Evolutionary conservation across 1,284 basidiomycete species (phyloP), one percentile per base, ranked within the genome.

Genomic region (Porodaedalea pini): DNA sequence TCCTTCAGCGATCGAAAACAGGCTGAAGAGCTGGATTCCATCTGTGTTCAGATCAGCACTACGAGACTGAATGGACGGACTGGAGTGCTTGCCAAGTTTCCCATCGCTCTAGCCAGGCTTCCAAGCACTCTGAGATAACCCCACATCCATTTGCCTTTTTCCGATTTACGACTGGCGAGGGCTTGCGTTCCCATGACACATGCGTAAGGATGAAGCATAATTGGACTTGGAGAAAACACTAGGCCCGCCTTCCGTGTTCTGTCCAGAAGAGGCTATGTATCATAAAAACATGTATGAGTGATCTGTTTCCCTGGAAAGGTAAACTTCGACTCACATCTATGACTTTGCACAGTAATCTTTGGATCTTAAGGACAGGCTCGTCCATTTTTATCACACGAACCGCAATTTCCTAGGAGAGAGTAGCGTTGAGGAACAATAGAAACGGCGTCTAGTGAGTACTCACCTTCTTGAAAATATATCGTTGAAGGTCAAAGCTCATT

Each of bases 401-500:
- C 59, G 84, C 73, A 32, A 88, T 75, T 61, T 78, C 80, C 85
- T 90, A 59, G 27, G 31, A 40, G 6, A 52, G 29, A 19, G 36
- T 45, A 31, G 34, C 17, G 21, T 54, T 19, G 48, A 32, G 51
- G 39, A 32, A 44, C 17, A 32, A 58, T 31, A 21, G 21, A 17
- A 21, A 32, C 37, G 45, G 37, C 4, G 39, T 29, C n/a, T 41
- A 31, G 44, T 43, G 4, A 32, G 47, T 36, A 29, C 66, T 21
- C 32, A 85, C 91, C 79, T 99, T 99, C 63, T 90, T 84, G 69
- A 95, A 88, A 65, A 96, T 82, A 69, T 98, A 99, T 44, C 81
- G 80, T 61, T 83, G 81, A 37, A 99, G 79, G 71, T 99, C 97
- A 39, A 95, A 73, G 62, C 94, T 94, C 56, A 88, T 81, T 67